phyloP scores from a whole-genome alignment of 2,329 filamentous ascomycete species.

The Aspergillus spinulosporus region DNA sequence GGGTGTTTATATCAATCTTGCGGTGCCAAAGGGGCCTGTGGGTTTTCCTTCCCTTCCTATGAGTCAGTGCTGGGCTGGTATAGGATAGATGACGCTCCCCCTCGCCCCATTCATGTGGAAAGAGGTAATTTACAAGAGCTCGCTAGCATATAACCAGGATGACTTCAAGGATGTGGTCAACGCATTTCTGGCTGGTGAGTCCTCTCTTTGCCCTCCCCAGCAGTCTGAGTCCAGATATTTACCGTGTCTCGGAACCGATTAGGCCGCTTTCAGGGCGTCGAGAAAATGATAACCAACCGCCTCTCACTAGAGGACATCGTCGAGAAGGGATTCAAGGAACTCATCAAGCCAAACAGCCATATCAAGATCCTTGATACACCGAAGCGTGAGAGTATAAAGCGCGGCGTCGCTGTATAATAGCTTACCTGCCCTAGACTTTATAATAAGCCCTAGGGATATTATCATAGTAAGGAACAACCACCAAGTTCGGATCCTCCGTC shows the following conservation, averaged over 20 bases:
- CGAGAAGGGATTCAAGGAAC: constrained; percentile 16
- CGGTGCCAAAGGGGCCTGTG: constrained; percentile 11
- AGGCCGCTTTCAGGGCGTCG: constrained; percentile 17
- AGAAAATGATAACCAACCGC: constrained; percentile 13
- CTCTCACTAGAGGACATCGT: constrained; percentile 15
- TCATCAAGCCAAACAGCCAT: constrained; percentile 17
- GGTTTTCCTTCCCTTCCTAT: background rate
- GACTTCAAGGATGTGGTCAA: constrained; percentile 15
- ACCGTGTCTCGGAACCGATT: no score
- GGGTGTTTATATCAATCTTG: constrained; percentile 18
- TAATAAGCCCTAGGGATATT: constrained; percentile 42
- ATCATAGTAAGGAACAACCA: constrained; percentile 53
- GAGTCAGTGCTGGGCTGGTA: background rate
- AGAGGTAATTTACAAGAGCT: constrained; percentile 12
- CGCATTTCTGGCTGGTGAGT: constrained; percentile 15
- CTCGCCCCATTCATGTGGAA: constrained; percentile 8
- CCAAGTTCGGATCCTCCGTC: constrained; percentile 44
- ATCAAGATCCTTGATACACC: constrained; percentile 19
- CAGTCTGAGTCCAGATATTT: background rate
- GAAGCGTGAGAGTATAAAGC: background rate
- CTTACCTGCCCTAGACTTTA: constrained; percentile 6
- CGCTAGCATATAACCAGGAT: constrained; percentile 14
- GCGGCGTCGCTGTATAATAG: background rate
- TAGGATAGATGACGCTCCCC: constrained; percentile 8
- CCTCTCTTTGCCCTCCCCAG: no score